These are phyloP conservation scores for Phialocephala sp. DNA, from an alignment of 2,329 filamentous ascomycete species.

Conservation along the genomic window DNA sequence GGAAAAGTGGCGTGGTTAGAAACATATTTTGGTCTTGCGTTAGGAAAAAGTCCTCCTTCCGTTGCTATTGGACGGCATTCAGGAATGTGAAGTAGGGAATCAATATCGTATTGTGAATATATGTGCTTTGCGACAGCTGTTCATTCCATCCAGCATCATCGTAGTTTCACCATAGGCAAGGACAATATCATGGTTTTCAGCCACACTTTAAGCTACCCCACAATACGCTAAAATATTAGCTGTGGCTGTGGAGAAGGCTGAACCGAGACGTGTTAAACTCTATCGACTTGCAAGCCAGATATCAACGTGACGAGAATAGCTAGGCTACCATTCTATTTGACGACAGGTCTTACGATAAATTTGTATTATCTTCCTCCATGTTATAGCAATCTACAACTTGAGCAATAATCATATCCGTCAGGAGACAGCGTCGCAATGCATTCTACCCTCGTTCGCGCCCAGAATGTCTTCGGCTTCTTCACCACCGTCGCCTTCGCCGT, in stretches of 20 bases:
- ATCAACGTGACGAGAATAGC: not conserved
- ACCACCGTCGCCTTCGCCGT: slow-evolving; percentile 89
- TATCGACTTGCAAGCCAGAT: slow-evolving; percentile 4
- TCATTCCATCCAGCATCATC: not conserved
- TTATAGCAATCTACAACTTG: not conserved
- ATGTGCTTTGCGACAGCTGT: not conserved
- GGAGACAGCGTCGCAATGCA: slow-evolving; percentile 65
- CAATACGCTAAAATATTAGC: slow-evolving; percentile 25
- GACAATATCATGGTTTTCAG: slow-evolving; percentile 10
- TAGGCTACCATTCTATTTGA: not conserved
- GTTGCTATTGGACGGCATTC: not conserved
- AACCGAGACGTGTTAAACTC: slow-evolving; percentile 22
- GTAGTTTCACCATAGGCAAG: not conserved
- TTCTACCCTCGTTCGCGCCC: slow-evolving; percentile 80
- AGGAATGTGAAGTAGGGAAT: not conserved
- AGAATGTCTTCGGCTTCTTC: slow-evolving; percentile 98
- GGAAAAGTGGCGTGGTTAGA: slow-evolving; percentile 4
- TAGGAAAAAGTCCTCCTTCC: not conserved
- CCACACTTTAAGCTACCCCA: slow-evolving; percentile 31
- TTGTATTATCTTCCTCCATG: not conserved
- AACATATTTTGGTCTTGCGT: not conserved
- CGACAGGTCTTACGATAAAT: not conserved
- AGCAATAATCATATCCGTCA: not conserved
- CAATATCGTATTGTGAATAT: not conserved
- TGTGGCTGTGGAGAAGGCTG: slow-evolving; percentile 7